Conservation (phyloP, 2,329 filamentous ascomycete genomes). For the Pseudogymnoascus sp. region DNA sequence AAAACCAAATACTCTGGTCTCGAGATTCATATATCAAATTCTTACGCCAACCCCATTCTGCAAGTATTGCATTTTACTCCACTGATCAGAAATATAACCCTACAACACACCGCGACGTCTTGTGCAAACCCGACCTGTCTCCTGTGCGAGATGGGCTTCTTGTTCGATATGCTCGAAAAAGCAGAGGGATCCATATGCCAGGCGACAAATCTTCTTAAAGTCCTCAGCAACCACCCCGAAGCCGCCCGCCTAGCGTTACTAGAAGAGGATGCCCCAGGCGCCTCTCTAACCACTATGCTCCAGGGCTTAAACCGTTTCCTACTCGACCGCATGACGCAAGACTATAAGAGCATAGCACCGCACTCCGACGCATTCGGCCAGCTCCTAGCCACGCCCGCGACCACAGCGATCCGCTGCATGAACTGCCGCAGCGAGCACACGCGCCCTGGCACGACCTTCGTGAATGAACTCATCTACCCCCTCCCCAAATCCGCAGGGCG, state of each 20-base stretch:
- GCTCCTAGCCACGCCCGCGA: slow-evolving; percentile 61
- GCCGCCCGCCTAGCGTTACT: slow-evolving; percentile 70
- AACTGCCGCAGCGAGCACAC: slow-evolving; percentile 83
- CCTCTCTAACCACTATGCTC: slow-evolving; percentile 70
- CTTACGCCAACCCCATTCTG: slow-evolving; percentile 86
- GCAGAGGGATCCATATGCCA: slow-evolving; percentile 91
- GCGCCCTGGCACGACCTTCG: slow-evolving; percentile 67
- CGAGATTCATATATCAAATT: slow-evolving; percentile 94
- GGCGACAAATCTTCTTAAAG: slow-evolving; percentile 88
- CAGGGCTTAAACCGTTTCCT: slow-evolving; percentile 83
- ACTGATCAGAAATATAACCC: slow-evolving; percentile 74
- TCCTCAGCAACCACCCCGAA: slow-evolving; percentile 75
- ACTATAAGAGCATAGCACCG: slow-evolving; percentile 62
- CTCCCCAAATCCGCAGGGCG: slow-evolving; percentile 40
- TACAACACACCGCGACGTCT: slow-evolving; percentile 79
- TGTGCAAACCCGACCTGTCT: slow-evolving; percentile 79
- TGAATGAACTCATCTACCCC: slow-evolving; percentile 82
- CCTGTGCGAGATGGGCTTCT: slow-evolving; percentile 86
- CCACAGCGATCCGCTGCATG: slow-evolving; percentile 71
- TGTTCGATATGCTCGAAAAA: slow-evolving; percentile 98
- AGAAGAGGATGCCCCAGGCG: slow-evolving; percentile 71
- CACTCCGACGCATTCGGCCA: slow-evolving; percentile 62
- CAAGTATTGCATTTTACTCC: slow-evolving; percentile 91
- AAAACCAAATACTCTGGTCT: slow-evolving; percentile 84
- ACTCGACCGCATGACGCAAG: slow-evolving; percentile 68